Evolutionary conservation across 78 protist genomes (phyloP), one percentile per base, ranked within the genome.

Genomic region (Monosiga brevicollis): DNA sequence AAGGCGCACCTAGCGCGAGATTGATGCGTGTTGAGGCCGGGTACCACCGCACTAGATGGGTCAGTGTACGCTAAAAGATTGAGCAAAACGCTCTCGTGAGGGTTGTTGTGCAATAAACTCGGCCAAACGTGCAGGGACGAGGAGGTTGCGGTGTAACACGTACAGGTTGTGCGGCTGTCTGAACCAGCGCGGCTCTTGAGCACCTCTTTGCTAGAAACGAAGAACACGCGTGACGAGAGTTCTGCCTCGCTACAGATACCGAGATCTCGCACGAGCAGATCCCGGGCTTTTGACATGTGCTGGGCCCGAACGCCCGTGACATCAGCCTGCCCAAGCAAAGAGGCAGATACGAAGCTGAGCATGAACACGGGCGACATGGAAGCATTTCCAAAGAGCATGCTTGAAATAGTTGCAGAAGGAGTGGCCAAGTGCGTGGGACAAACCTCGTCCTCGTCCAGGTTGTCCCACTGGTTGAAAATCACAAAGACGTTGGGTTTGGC

Each of bases 401-500:
- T 6, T 49, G 62, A 20, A 15, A 49, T 6, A 20, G 62, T 49
- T 6, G 6, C 29, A 49, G 62, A 20, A 15, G 6, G 62, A 20
- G 62, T 49, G 62, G 6, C 29, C 62, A 20, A 49, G 15, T 15
- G 6, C 15, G 6, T 6, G 62, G 62, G 6, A 15, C 62, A 6
- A 49, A 15, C 15, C n/a, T n/a, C n/a, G n/a, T 77, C 72, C 41
- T 77, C 1, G 55, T 84, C 87, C 26, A 42, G 15, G 10, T 36
- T 73, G 35, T 85, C 88, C 88, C 88, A 85, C 34, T 83, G 83
- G 62, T 85, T 85, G 42, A 40, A 34, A 20, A 85, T 32, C 26
- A 85, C 37, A 38, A 85, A 85, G 23, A 85, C 83, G 78, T 85
- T 85, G 55, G 88, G 88, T 37, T 78, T 76, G 71, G 83, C 54